Percentiles rank a stretch among this genome's conserved stretches.
Conservation (phyloP, 2,329 filamentous ascomycete genomes). For the Cadophora sp. region DNA sequence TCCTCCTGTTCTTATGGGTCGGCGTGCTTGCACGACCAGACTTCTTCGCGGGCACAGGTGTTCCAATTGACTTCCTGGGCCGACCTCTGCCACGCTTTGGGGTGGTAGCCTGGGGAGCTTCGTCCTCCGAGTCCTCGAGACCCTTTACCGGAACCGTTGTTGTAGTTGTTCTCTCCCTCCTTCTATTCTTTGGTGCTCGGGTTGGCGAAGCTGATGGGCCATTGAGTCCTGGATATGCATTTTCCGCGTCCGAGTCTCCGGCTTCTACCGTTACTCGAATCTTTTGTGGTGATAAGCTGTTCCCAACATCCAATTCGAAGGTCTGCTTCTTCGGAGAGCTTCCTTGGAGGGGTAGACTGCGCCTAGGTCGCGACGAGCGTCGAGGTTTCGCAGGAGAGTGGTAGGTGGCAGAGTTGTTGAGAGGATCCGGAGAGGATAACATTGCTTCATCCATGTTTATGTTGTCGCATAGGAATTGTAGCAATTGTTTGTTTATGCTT, state of each 20-base stretch:
- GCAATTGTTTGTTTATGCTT: slow-evolving; percentile 4
- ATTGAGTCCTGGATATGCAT: slow-evolving; percentile 31
- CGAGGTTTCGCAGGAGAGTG: slow-evolving; percentile 39
- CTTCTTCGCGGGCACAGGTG: slow-evolving; percentile 46
- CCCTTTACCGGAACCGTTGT: slow-evolving; percentile 44
- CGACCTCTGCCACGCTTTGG: slow-evolving; percentile 50
- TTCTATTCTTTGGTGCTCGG: slow-evolving; percentile 30
- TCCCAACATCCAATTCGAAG: slow-evolving; percentile 45
- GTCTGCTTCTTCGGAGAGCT: slow-evolving; percentile 45
- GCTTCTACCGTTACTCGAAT: slow-evolving; percentile 46
- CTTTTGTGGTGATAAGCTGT: slow-evolving; percentile 44
- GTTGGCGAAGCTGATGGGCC: slow-evolving; percentile 32
- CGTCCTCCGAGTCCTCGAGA: slow-evolving; percentile 42
- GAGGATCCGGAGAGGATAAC: slow-evolving; percentile 45
- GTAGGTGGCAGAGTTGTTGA: slow-evolving; percentile 41
- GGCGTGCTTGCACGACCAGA: slow-evolving; percentile 36
- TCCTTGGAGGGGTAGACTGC: slow-evolving; percentile 36
- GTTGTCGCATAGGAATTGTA: slow-evolving; percentile 22
- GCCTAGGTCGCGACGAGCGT: slow-evolving; percentile 33
- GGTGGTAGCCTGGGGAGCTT: slow-evolving; percentile 41
- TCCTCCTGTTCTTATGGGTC: slow-evolving; percentile 34
- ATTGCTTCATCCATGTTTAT: slow-evolving; percentile 36
- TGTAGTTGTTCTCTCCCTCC: slow-evolving; percentile 41
- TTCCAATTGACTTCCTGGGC: slow-evolving; percentile 50
- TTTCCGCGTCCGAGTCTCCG: slow-evolving; percentile 38